A percentile compares a stretch with the other conserved stretches of the same genome.
Evolutionary conservation across 805 yeast genomes (phyloP).

Genomic region (Jamesozyma hellenica): DNA sequence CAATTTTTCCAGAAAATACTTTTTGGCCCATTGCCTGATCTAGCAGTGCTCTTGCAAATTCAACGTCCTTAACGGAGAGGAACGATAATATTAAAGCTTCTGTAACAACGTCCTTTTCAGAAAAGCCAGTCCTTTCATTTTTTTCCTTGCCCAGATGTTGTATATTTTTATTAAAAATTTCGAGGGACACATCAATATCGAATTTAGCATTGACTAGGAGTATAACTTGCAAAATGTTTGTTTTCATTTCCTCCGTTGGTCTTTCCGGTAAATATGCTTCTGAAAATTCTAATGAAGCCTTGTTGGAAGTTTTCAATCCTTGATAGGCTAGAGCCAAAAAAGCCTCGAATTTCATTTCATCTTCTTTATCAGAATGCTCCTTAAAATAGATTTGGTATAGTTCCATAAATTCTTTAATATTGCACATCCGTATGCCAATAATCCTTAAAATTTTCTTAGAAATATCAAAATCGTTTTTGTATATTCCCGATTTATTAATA

Average conservation of each 20-base stretch:
- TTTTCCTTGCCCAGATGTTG: slow-evolving; percentile 29
- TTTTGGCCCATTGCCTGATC: slow-evolving; percentile 38
- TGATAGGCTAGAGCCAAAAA: slow-evolving; percentile 35
- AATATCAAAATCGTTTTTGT: slow-evolving; percentile 19
- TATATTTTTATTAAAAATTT: slow-evolving; percentile 39
- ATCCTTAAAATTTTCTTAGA: slow-evolving; percentile 15
- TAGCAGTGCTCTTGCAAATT: slow-evolving; percentile 42
- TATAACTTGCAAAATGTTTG: slow-evolving; percentile 32
- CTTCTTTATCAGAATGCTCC: slow-evolving; percentile 33
- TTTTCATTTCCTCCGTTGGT: slow-evolving; percentile 20
- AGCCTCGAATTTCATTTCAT: slow-evolving; percentile 33
- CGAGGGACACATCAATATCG: slow-evolving; percentile 33
- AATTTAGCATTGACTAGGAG: slow-evolving; percentile 36
- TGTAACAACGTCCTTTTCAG: slow-evolving; percentile 37
- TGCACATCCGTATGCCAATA: slow-evolving; percentile 12
- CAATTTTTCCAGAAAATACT: slow-evolving; percentile 32
- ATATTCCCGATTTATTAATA: slow-evolving; percentile 30
- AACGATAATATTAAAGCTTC: slow-evolving; percentile 38
- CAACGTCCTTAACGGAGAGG: slow-evolving; percentile 39
- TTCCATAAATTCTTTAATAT: slow-evolving; percentile 26
- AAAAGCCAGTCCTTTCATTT: slow-evolving; percentile 19
- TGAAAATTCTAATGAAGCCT: slow-evolving; percentile 30
- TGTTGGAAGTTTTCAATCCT: slow-evolving; percentile 28
- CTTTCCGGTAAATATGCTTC: slow-evolving; percentile 27
- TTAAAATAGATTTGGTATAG: slow-evolving; percentile 34